A percentile compares a stretch with the other conserved stretches of the same genome.
phyloP scores from a whole-genome alignment of 768 basidiomycete genomes.

The Pisolithus marmoratus region DNA sequence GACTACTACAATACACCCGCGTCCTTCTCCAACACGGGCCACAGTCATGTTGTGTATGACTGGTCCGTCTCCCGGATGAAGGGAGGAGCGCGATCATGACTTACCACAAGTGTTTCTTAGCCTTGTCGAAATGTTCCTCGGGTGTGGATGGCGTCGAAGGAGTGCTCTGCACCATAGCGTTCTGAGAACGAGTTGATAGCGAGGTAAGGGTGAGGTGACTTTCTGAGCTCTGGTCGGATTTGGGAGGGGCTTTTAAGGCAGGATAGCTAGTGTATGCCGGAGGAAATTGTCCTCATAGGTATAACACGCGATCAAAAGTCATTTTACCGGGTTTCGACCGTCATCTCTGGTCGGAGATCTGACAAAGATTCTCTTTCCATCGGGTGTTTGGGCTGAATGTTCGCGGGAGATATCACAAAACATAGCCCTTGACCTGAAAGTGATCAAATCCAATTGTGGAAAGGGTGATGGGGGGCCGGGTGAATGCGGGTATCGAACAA shows the following conservation, averaged over 20 bases:
- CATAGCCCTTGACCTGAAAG: conserved; percentile 30
- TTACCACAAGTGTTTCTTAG: conserved; percentile 31
- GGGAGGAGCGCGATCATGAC: not conserved
- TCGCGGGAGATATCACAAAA: conserved; percentile 31
- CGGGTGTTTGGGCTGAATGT: conserved; percentile 32
- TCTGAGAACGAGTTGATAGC: conserved; percentile 13
- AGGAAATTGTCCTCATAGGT: conserved; percentile 36
- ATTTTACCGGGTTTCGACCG: conserved; percentile 31
- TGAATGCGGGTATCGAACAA: conserved; percentile 23
- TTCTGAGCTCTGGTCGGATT: conserved; percentile 19
- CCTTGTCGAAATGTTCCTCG: conserved; percentile 31
- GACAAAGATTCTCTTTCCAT: conserved; percentile 22
- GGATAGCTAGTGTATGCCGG: conserved; percentile 20
- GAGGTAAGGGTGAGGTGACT: conserved; percentile 15
- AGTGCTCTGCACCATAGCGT: conserved; percentile 21
- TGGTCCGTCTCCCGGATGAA: conserved; percentile 4
- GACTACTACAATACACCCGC: not conserved
- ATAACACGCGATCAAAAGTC: conserved; percentile 32
- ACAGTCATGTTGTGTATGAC: conserved; percentile 5
- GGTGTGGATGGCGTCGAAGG: conserved; percentile 12
- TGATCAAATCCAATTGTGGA: conserved; percentile 27
- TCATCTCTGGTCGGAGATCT: conserved; percentile 34
- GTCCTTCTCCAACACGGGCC: conserved; percentile 3
- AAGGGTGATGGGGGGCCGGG: conserved; percentile 22
- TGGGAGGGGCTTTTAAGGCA: conserved; percentile 27